Evolutionary conservation across 495 filamentous ascomycete genomes (phyloP).

Genomic region (Penicillium steckii): DNA sequence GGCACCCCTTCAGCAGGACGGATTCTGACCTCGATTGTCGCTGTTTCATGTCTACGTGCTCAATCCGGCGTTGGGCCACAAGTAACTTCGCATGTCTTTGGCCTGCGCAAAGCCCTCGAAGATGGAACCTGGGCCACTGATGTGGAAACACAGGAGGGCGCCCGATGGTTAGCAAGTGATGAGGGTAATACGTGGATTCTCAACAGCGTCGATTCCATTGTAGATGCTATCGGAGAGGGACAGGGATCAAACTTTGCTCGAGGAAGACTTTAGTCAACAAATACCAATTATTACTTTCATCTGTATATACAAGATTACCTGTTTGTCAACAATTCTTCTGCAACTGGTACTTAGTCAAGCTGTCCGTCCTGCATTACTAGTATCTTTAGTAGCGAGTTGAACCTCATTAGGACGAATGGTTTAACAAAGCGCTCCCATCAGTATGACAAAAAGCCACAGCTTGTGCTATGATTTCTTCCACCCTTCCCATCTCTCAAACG

Average conservation of each 20-base stretch:
- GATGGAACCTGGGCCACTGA: slow-evolving; percentile 57
- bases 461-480: too few relatives aligned
- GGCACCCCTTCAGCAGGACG: slow-evolving; percentile 58
- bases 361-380: too few relatives aligned
- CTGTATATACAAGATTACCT: too few relatives aligned
- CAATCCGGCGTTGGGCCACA: slow-evolving; percentile 79
- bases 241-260: slow-evolving; percentile 61
- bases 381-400: too few relatives aligned
- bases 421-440: too few relatives aligned
- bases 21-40: slow-evolving; percentile 64
- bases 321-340: too few relatives aligned
- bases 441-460: too few relatives aligned
- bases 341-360: too few relatives aligned
- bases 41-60: slow-evolving; percentile 65
- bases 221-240: slow-evolving; percentile 59
- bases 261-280: slow-evolving; percentile 50
- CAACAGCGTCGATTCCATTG: slow-evolving; percentile 65
- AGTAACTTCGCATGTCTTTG: slow-evolving; percentile 73
- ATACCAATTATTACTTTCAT: background rate
- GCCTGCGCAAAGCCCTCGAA: slow-evolving; percentile 67
- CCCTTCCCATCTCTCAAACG: slow-evolving; percentile 42
- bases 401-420: too few relatives aligned
- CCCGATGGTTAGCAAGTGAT: slow-evolving; percentile 65
- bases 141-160: slow-evolving; percentile 54
- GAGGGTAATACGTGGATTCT: slow-evolving; percentile 73